These are phyloP conservation scores for Graphilbum ipis-grandicollis DNA, from an alignment of 2,329 filamentous ascomycete genomes.

Conservation along the genomic window DNA sequence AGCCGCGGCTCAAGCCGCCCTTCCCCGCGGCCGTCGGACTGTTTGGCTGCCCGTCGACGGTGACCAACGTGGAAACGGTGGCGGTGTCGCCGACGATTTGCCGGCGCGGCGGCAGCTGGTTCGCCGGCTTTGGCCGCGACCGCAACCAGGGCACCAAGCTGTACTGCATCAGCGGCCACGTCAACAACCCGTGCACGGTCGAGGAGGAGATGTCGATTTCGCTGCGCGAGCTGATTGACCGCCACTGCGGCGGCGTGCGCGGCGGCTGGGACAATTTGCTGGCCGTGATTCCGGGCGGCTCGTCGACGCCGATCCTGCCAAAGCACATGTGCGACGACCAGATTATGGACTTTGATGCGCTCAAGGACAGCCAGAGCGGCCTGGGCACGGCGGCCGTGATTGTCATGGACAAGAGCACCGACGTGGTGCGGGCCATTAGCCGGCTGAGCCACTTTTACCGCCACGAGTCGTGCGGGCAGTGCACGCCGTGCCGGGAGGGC, in stretches of 20 bases:
- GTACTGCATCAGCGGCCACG: constrained; percentile 94
- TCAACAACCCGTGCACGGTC: constrained; percentile 96
- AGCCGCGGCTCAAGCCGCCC: constrained; percentile 94
- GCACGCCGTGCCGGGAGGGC: constrained; percentile 97
- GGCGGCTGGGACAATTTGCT: constrained; percentile 97
- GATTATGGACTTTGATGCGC: constrained; percentile 95
- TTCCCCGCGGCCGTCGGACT: constrained; percentile 96
- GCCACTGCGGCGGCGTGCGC: constrained; percentile 90
- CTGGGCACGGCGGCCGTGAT: constrained; percentile 95
- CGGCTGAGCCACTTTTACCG: constrained; percentile 93
- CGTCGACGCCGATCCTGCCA: constrained; percentile 88
- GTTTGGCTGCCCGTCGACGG: constrained; percentile 94
- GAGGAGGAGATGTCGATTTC: constrained; percentile 99
- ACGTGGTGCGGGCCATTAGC: constrained; percentile 86
- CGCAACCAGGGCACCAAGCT: constrained; percentile 96
- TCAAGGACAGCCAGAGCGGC: constrained; percentile 96
- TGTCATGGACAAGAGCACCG: constrained; percentile 96
- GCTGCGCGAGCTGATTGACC: constrained; percentile 88
- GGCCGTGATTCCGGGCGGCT: constrained; percentile 89
- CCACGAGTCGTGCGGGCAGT: constrained; percentile 96
- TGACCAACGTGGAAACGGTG: constrained; percentile 95
- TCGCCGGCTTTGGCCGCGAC: constrained; percentile 84
- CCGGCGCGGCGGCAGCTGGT: constrained; percentile 83
- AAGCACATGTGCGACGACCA: constrained; percentile 84
- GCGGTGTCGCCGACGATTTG: constrained; percentile 92